Evolutionary conservation across 2,329 filamentous ascomycete genomes (phyloP).

Genomic region (Monilinia laxa): DNA sequence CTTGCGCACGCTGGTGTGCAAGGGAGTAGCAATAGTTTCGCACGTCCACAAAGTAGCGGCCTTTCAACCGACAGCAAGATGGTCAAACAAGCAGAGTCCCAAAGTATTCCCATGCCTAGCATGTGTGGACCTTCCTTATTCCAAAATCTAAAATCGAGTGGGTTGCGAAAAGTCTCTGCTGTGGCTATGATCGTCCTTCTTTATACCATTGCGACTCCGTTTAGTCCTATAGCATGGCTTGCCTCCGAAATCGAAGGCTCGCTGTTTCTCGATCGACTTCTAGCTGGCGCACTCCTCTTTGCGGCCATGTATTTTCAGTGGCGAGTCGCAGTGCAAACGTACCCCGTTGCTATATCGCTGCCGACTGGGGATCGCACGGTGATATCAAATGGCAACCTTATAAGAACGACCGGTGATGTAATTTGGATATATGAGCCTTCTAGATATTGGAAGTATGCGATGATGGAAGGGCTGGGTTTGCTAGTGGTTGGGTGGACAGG

Average conservation of each 20-base stretch:
- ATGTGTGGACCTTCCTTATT: not conserved
- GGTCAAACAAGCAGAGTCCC: constrained; percentile 21
- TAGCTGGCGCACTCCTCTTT: constrained; percentile 29
- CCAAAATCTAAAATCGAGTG: constrained; percentile 8
- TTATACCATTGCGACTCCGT: constrained; percentile 30
- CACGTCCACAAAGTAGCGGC: not conserved
- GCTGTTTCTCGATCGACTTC: constrained; percentile 29
- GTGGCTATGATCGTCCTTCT: constrained; percentile 21
- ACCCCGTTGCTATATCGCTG: constrained; percentile 19
- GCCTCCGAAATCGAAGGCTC: constrained; percentile 24
- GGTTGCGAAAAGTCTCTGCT: constrained; percentile 15
- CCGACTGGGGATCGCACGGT: constrained; percentile 5
- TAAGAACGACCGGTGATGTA: constrained; percentile 16
- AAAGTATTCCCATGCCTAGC: constrained; percentile 15
- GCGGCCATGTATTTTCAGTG: constrained; percentile 31
- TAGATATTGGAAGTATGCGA: constrained; percentile 29
- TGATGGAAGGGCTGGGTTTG: constrained; percentile 23
- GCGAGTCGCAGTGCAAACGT: constrained; percentile 29
- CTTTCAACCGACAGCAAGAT: not conserved
- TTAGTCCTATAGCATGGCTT: constrained; percentile 31
- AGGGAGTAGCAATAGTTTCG: not conserved
- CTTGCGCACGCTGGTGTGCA: not conserved
- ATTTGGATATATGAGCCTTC: constrained; percentile 28
- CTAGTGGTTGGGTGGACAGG: constrained; percentile 23
- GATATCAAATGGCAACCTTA: constrained; percentile 13